Evolutionary conservation across 306 rosid genomes (phyloP), one percentile per base, ranked within the genome.

Genomic region (Cucumis melo): DNA sequence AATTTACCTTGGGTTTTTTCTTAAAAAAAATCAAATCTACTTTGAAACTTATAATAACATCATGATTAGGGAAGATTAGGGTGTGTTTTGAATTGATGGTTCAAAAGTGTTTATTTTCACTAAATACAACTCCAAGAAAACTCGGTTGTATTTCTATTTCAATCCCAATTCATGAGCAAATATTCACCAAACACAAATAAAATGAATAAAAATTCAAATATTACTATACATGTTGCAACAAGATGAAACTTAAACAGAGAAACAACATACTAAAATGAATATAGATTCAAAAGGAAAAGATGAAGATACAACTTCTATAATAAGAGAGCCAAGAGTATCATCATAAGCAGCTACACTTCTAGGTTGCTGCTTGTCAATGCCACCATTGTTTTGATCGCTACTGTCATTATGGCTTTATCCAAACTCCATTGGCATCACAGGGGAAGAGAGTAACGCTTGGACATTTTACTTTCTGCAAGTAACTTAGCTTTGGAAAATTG

Each of bases 401-500:
- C 64, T 50, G n/a, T 72, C 11, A 7, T 32, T 32, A 32, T 7
- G 21, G 19, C 54, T 74, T 74, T 44, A 6, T 41, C 86, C 83
- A 83, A 16, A 83, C 76, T n/a, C 79, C 79, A 17, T 71, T 38
- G 3, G 62, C 80, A 70, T 82, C 85, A 42, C 77, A 79, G 13
- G 68, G 60, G 23, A 38, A 81, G 71, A 76, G 13, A 32, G 64
- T 58, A 50, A 73, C 29, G 70, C 54, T 39, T 20, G 78, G 81
- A 16, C 81, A 80, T 11, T 77, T 24, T 36, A 48, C 41, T 39
- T 51, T 64, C 78, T 80, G 84, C 71, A 83, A 65, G 17, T 74
- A 53, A 21, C 4, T 17, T 80, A 80, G 4, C 19, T 1, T 34
- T 0, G 81, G 86, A 77, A 83, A 80, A 15, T 1, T 0, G 1